Evolutionary conservation across 208 protist genomes (phyloP), one percentile per base, ranked within the genome.

Genomic region (Acanthamoeba healyi): DNA sequence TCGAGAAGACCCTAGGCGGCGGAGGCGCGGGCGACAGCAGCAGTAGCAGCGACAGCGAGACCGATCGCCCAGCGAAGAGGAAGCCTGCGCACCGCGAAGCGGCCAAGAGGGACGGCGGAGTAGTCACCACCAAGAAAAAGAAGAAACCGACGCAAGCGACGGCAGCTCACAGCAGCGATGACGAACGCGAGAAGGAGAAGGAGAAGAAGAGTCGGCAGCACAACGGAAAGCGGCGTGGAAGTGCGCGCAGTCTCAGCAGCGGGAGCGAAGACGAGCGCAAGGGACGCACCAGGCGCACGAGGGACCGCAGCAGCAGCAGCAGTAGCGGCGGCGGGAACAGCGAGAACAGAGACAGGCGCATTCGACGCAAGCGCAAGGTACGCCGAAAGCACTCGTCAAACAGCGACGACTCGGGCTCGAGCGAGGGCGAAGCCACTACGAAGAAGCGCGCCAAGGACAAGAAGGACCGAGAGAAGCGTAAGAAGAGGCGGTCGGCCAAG

Each of bases 1-100:
- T 36, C 42, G 72, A 82, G 82, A 90, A 70, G 54, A 90, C 29
- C n/a, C 38, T 90, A 29, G 4, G 38, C 29, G 38, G 49, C 49
- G 49, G 9, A 3, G 70, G 36, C 10, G 32, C 7, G 15, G 72
- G 24, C 36, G 2, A 5, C 40, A 34, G 7, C 24, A 54, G 42
- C 19, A 44, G 70, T 24, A 79, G 72, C 42, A 82, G 72, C 72
- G 65, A 74, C 32, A 74, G 65, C 32, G 65, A 74, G 24, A 24
- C 15, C 61, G 61, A n/a, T 22, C 24, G 29, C 9, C 61, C 24
- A 0, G 10, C 61, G 29, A 70, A 70, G 61, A 51, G 17, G 17
- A 51, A 51, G 46, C 46, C 26, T 5, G 6, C 56, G 56, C 22
- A 63, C 56, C 15, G 56, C 56, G 22, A 63, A 12, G 12, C 56